A percentile compares a stretch with the other conserved stretches of the same genome.
Evolutionary conservation across 2,329 filamentous ascomycete species (phyloP).

Genomic region (Tolypocladium ophioglossoides): DNA sequence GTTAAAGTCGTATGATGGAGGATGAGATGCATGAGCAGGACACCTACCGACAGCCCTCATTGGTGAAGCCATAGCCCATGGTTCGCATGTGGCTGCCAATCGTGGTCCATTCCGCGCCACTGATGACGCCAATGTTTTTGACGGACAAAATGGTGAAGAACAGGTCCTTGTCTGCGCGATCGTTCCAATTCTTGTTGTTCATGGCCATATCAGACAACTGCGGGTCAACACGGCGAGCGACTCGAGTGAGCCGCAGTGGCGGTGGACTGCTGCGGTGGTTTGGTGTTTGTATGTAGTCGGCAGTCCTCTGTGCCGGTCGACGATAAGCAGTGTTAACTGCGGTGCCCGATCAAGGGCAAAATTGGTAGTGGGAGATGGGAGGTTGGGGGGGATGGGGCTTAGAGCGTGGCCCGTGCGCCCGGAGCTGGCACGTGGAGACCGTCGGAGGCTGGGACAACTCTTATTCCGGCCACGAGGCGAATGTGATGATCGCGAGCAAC

Average conservation of each 20-base stretch:
- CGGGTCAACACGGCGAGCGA: slow-evolving; percentile 2
- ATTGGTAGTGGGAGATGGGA: slow-evolving; percentile 26
- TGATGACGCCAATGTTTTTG: slow-evolving; percentile 54
- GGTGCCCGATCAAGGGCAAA: slow-evolving; percentile 23
- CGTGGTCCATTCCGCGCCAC: slow-evolving; percentile 49
- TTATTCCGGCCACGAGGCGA: slow-evolving; percentile 4
- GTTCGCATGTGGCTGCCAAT: slow-evolving; percentile 51
- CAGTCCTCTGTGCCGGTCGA: slow-evolving; percentile 2
- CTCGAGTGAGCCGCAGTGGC: not conserved
- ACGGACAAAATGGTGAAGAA: slow-evolving; percentile 53
- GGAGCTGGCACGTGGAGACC: not conserved
- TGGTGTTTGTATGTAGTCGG: not conserved
- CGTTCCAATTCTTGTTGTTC: slow-evolving; percentile 52
- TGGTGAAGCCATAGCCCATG: slow-evolving; percentile 51
- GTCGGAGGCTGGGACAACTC: slow-evolving; percentile 5
- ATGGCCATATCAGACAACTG: slow-evolving; percentile 13
- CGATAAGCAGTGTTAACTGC: slow-evolving; percentile 25
- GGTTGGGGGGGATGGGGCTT: slow-evolving; percentile 11
- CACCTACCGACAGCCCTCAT: slow-evolving; percentile 53
- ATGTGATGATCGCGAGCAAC: not conserved
- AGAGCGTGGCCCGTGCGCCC: slow-evolving; percentile 16
- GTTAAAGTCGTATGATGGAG: not conserved
- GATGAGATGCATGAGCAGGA: slow-evolving; percentile 1
- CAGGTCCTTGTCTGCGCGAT: slow-evolving; percentile 50
- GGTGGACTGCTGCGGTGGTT: not conserved